Conservation (phyloP, 192 early-diverging fungal species). For the Entophlyctis luteolus region DNA sequence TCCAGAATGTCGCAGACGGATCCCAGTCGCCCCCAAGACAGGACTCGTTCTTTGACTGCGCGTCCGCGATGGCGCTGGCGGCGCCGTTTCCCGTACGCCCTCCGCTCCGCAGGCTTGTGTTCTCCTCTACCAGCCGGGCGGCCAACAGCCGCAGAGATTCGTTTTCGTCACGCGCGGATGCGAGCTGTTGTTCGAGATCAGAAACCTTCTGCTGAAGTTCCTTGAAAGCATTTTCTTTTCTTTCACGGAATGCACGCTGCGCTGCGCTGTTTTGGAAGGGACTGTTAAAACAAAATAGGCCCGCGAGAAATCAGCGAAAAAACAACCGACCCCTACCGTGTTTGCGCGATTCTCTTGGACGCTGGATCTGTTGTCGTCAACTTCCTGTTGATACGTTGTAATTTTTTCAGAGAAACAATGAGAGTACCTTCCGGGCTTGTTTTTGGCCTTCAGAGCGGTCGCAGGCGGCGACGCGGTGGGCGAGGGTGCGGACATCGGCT, state of each 20-base stretch:
- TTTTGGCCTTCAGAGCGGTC: no score
- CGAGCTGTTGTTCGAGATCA: neutral
- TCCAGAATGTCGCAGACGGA: no score
- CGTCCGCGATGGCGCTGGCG: no score
- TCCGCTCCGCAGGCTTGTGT: neutral
- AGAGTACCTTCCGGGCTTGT: neutral
- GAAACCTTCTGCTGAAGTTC: neutral
- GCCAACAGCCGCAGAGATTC: neutral
- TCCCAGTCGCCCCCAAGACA: no score
- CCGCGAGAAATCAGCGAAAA: no score
- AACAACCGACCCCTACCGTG: no score
- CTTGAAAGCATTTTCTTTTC: neutral
- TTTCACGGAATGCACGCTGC: neutral
- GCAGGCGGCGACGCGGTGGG: no score
- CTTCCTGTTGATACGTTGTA: neutral
- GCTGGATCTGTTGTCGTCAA: constrained; percentile 7
- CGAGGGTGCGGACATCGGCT: no score
- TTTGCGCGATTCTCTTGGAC: constrained; percentile 19
- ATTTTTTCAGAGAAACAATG: neutral
- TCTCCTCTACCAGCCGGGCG: neutral
- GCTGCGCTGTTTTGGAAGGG: neutral
- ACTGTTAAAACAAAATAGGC: neutral
- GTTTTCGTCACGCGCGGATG: neutral
- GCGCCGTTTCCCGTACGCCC: no score
- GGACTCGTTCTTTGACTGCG: no score